Evolutionary conservation across 116 monocot species (phyloP), one percentile per base, ranked within the genome.

Genomic region (Papilionanthe hybrid): DNA sequence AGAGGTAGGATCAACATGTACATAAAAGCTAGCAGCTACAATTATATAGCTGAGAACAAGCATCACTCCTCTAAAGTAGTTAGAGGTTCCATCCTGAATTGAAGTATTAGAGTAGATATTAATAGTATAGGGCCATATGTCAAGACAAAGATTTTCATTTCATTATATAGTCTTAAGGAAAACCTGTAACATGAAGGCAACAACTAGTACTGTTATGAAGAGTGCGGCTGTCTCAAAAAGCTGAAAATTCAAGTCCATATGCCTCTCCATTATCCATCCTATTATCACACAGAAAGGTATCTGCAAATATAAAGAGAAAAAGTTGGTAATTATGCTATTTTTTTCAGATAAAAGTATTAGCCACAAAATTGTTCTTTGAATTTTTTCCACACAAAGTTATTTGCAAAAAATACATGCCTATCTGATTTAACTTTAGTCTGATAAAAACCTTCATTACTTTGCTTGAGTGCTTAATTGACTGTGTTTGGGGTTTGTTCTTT

Each of bases 51-150:
- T 93, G 10, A 95, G 77, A 66, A 93, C 86, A 29, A 95, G 91
- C 91, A 95, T 91, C 49, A 95, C 58, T 11, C 95, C 93, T 83
- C 92, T 93, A 55, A 93, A 89, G 81, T 93, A 95, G 83, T 95
- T 95, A 6, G 95, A 79, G 66, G 91, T 90, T 42, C 90, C 91
- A n/a, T 95, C 92, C 95, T 92, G 89, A 81, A 49, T 4, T 56
- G 50, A 78, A 79, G 2, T 72, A 0, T 41, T 78, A 30, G 55
- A 18, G 22, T 17, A 20, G 7, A 77, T 75, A 1, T 69, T 9
- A 11, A 55, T 4, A 22, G 45, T 30, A 74, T 79, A 23, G 25
- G 19, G 41, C n/a, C 57, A 13, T 75, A 23, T 25, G 19, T 42
- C 13, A 66, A 13, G 4, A 56, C 53, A 37, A 72, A 37, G 0